Evolutionary conservation across 2,329 filamentous ascomycete species (phyloP), one percentile per base, ranked within the genome.

Genomic region (Verticillium isaacii): DNA sequence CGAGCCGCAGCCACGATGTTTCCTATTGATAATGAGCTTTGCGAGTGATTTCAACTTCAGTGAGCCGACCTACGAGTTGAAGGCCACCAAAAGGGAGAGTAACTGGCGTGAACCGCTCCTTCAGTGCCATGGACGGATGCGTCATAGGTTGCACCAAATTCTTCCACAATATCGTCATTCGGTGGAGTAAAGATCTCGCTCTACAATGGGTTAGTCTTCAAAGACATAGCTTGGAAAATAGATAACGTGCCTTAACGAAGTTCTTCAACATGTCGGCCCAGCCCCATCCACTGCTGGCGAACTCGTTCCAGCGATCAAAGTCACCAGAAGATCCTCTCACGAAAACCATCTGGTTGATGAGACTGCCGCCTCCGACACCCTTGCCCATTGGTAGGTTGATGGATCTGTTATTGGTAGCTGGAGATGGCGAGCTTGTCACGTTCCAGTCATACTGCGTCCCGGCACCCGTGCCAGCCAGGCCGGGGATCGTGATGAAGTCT

Each of bases 361-460:
- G 14, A 19, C 23, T 45, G n/a, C 36, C 17, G 11, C 57, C 57
- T 19, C 57, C 57, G 14, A 58, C 57, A 45, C 23, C 41, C 9
- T 32, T 15, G 12, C 57, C 57, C 25, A 25, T 6, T 19, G 8
- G 8, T 36, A 23, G 12, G 45, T n/a, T 14, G 23, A 14, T 25
- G 25, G 25, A 25, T 5, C 25, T 25, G 25, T 25, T 25, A 5
- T 25, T 25, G 25, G 25, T 25, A 25, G 25, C 25, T 5, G 25
- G 25, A 3, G 25, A 25, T 25, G 25, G 25, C 2, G 25, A 25
- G 25, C 25, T 25, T 25, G 75, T 73, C 66, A 80, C 76, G 57
- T 74, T 75, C 68, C 78, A 76, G 67, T 80, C 71, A 41, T 71
- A 73, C 2, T 62, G 61, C 11, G 62, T 66, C 12, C 63, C 66